Evolutionary conservation across 1,284 basidiomycete species (phyloP).

Genomic region (Laetiporus sulphureus): DNA sequence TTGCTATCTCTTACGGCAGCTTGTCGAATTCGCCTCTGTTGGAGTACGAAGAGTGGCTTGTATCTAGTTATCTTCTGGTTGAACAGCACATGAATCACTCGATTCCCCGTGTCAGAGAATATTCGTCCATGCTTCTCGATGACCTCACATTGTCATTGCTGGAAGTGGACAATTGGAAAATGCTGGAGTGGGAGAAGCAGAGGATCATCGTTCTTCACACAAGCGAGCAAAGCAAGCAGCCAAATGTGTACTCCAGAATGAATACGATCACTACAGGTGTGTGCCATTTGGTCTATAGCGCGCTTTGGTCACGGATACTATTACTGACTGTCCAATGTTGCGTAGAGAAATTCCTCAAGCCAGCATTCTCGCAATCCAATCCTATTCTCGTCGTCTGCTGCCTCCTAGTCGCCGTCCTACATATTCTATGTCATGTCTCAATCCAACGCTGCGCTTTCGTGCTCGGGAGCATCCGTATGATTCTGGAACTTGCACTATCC

Average conservation of each 20-base stretch:
- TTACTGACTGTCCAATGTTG: no score
- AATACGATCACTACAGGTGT: not conserved
- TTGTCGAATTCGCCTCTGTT: not conserved
- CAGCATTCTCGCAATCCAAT: not conserved
- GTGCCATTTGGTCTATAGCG: no score
- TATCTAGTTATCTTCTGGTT: not conserved
- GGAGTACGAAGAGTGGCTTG: not conserved
- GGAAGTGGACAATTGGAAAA: not conserved
- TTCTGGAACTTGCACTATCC: not conserved
- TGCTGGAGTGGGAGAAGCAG: not conserved
- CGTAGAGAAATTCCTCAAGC: no score
- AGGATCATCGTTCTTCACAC: no score
- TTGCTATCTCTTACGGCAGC: not conserved
- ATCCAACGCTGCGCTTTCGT: conserved; percentile 1
- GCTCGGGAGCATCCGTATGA: not conserved
- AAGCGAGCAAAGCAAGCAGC: not conserved
- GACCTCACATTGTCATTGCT: not conserved
- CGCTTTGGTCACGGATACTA: no score
- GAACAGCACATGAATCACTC: not conserved
- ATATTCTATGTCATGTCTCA: not conserved
- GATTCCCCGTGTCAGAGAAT: not conserved
- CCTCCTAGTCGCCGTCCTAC: not conserved
- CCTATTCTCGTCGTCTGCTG: not conserved
- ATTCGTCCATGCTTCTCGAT: not conserved
- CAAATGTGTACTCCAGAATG: no score